phyloP scores from a whole-genome alignment of 73 alveolate species.

The Halteria grandinella region DNA sequence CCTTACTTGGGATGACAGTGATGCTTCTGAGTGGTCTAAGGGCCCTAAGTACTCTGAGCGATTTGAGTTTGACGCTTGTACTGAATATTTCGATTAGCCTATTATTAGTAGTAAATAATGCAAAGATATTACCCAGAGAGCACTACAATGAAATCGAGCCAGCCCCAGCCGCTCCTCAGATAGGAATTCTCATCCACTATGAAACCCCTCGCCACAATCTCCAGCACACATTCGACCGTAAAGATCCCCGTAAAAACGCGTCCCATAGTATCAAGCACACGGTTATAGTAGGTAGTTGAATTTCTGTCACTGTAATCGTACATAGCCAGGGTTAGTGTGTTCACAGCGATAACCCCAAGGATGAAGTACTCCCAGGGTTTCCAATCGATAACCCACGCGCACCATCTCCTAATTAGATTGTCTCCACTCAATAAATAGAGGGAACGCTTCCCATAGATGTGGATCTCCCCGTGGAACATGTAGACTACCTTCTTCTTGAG shows the following conservation, averaged over 20 bases:
- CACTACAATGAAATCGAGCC: conserved; percentile 70
- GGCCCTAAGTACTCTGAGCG: conserved; percentile 65
- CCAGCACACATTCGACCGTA: conserved; percentile 52
- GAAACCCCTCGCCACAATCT: conserved; percentile 65
- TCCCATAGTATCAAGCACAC: background rate
- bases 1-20: conserved; percentile 58
- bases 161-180: conserved; percentile 71
- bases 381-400: conserved; percentile 11
- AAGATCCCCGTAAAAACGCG: conserved; percentile 39
- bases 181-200: conserved; percentile 43
- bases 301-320: conserved; percentile 1
- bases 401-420: background rate
- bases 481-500: no score
- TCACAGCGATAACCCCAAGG: background rate
- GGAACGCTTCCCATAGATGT: no score
- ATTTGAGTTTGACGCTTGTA: conserved; percentile 35
- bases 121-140: conserved; percentile 62
- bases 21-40: conserved; percentile 71
- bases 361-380: background rate
- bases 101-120: background rate
- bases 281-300: background rate
- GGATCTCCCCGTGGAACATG: no score
- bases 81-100: background rate
- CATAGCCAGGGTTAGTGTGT: conserved; percentile 5
- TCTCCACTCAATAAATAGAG: background rate